These are phyloP conservation scores for Gracilaria caudata DNA, from an alignment of 23 red algal species.

Conservation along the genomic window DNA sequence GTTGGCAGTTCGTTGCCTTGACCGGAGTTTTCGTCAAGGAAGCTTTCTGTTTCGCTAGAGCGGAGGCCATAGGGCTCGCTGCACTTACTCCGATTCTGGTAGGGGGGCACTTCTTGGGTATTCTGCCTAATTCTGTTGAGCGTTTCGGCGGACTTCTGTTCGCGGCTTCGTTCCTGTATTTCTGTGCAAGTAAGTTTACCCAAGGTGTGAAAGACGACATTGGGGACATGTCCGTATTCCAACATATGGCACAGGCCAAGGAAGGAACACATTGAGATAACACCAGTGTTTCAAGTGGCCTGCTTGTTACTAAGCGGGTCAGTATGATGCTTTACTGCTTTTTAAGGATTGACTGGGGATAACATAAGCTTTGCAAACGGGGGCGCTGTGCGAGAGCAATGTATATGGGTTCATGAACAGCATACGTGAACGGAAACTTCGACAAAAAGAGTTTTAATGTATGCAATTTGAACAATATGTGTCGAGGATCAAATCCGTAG, in stretches of 20 bases:
- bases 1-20: constrained; percentile 84
- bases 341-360: background rate
- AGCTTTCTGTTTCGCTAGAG: constrained; percentile 84
- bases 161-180: constrained; percentile 64
- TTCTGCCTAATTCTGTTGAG: constrained; percentile 7
- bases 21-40: constrained; percentile 98
- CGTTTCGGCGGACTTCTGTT: constrained; percentile 28
- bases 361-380: no score
- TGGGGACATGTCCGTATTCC: constrained; percentile 95
- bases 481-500: background rate
- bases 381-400: background rate
- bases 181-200: constrained; percentile 68
- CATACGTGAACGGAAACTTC: background rate
- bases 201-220: constrained; percentile 79
- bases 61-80: constrained; percentile 78
- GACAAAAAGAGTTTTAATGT: background rate
- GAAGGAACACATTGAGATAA: background rate
- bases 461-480: background rate
- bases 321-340: background rate
- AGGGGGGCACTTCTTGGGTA: constrained; percentile 76
- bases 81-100: constrained; percentile 69
- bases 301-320: background rate
- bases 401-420: background rate
- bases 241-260: constrained; percentile 20
- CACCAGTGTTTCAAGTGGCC: background rate